Base-by-base conservation (phyloP, 148 eudicot species). In the Nyssa sinensis region DNA sequence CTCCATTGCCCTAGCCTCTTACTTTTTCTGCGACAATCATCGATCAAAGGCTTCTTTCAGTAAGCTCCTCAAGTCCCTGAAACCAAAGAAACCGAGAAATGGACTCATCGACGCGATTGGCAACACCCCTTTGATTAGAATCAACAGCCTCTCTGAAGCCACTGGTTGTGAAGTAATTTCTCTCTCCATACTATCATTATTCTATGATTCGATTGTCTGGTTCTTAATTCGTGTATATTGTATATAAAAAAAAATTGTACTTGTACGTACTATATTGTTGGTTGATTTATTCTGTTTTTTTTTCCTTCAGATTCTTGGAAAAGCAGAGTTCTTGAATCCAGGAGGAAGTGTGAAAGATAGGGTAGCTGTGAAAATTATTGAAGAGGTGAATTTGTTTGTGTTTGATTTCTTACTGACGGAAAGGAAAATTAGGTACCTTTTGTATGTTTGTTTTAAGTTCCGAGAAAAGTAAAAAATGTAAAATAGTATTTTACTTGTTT, bases 301-400 rank as follows among this genome's bases (percentile, higher is more conserved):
- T 79, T 65, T 57, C 49, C 66, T 65, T 72, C 89, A 95, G 98
- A 95, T 95, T 84, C 77, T 92, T 7, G 98, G 97, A 37, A 95
- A 95, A 76, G 96, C 98, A 0, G 97, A 95, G 85, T 90, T 95
- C 71, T 85, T 95, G 80, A 95, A 92, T 77, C 97, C 98, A 16
- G 97, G 98, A 17, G 98, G 97, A 51, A 95, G 97, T 72, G 94
- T 95, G 23, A 95, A 95, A 80, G 98, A 92, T 72, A 90, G 98
- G 76, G 90, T 92, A 34, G 97, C 97, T n/a, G 91, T 90, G 62
- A 85, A 86, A 79, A 92, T 95, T 69, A 89, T 95, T 53, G 86
- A 95, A 85, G 98, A 95, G 97, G 98, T 92, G 72, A 55, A n/a
- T 62, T 39, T 70, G 25, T 17, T 53, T 33, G 14, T 32, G 59